phyloP scores from a whole-genome alignment of 23 red algal genomes.

The Gracilariopsis chorda region DNA sequence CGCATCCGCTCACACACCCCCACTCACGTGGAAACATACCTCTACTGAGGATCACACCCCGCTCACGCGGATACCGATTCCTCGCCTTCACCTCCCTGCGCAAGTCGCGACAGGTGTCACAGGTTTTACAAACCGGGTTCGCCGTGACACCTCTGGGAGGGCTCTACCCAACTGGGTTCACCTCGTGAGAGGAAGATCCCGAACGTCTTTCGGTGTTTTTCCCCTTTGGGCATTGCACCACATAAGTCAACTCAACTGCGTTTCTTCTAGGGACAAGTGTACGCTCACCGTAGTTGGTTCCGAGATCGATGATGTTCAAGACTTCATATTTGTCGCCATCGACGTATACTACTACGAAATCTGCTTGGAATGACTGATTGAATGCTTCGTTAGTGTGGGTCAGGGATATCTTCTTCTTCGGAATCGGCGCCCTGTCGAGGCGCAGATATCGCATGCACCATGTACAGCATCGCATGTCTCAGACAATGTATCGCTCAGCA shows the following conservation, averaged over 20 bases:
- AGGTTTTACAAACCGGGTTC: no score
- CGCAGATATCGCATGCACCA: background rate
- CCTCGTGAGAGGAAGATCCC: no score
- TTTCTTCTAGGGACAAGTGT: background rate
- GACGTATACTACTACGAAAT: constrained; percentile 3
- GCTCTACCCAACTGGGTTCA: no score
- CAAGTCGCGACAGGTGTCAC: no score
- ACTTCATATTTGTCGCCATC: background rate
- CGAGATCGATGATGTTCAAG: background rate
- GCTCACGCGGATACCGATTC: no score
- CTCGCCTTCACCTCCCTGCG: no score
- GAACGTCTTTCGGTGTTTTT: no score
- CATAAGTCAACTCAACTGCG: background rate
- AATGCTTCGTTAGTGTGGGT: constrained; percentile 24
- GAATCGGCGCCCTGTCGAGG: background rate
- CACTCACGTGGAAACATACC: no score
- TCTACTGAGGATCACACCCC: no score
- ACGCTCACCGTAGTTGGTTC: background rate
- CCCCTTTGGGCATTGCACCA: no score
- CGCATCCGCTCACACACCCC: no score
- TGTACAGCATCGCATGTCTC: background rate
- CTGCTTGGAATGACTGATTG: constrained; percentile 1
- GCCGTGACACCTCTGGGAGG: no score
- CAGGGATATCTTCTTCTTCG: background rate
- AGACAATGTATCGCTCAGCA: background rate